phyloP scores from a whole-genome alignment of 257 asterid species.

The Scutellaria minor region DNA sequence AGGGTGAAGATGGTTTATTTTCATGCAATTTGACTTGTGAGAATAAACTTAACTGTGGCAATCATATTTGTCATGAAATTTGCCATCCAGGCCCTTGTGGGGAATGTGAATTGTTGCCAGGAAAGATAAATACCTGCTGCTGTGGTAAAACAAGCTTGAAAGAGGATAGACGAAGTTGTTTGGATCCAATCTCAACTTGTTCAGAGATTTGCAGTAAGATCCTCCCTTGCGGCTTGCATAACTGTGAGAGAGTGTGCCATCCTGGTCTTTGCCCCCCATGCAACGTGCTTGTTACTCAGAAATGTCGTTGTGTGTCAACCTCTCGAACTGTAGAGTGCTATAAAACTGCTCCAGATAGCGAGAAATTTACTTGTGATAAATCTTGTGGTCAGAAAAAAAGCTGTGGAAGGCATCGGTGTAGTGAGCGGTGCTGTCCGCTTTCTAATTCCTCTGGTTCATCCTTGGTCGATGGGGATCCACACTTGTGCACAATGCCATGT shows the following conservation, averaged over 20 bases:
- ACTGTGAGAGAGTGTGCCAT: slow-evolving; percentile 75
- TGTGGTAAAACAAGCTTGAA: slow-evolving; percentile 80
- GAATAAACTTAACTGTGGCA: slow-evolving; percentile 70
- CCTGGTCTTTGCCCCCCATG: slow-evolving; percentile 83
- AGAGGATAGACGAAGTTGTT: slow-evolving; percentile 69
- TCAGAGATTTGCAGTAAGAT: slow-evolving; percentile 68
- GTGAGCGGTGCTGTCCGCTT: slow-evolving; percentile 90
- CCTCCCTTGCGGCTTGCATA: slow-evolving; percentile 78
- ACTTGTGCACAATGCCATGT: slow-evolving; percentile 92
- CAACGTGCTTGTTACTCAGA: slow-evolving; percentile 68
- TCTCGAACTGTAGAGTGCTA: slow-evolving; percentile 86
- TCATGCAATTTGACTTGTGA: slow-evolving; percentile 74
- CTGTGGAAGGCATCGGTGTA: slow-evolving; percentile 97
- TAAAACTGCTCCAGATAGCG: slow-evolving; percentile 57
- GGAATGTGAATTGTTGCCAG: slow-evolving; percentile 78
- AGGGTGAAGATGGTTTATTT: slow-evolving; percentile 74
- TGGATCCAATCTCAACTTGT: slow-evolving; percentile 93
- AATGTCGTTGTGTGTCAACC: slow-evolving; percentile 89
- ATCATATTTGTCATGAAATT: slow-evolving; percentile 69
- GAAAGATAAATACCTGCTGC: slow-evolving; percentile 71
- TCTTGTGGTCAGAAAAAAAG: slow-evolving; percentile 89
- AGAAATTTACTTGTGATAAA: slow-evolving; percentile 73
- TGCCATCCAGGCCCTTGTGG: slow-evolving; percentile 98
- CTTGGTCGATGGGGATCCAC: slow-evolving; percentile 71
- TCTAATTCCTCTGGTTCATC: slow-evolving; percentile 54